These are phyloP conservation scores for Fusarium cicatricum DNA, from an alignment of 2,329 filamentous ascomycete genomes.

Conservation along the genomic window DNA sequence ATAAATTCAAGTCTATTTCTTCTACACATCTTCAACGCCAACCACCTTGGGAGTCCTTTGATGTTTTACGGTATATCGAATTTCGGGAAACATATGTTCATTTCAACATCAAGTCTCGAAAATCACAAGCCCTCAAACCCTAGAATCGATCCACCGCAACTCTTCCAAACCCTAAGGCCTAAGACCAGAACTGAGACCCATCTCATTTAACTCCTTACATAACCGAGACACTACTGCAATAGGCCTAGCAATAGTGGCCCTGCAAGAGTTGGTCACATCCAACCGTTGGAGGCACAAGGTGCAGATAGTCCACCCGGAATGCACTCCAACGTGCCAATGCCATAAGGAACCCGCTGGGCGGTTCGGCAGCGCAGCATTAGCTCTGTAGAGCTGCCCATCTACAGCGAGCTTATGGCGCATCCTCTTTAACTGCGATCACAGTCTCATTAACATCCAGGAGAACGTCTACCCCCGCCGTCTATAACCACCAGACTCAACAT, in stretches of 20 bases:
- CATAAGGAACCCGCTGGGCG: constrained; percentile 30
- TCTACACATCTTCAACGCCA: not conserved
- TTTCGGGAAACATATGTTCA: too few species aligned
- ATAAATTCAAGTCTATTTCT: constrained; percentile 27
- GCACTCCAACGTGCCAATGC: constrained; percentile 25
- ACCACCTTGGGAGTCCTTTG: too few species aligned
- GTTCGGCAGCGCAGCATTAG: constrained; percentile 34
- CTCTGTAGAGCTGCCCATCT: constrained; percentile 15
- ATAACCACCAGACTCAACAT: constrained; percentile 33
- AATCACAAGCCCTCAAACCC: constrained; percentile 16
- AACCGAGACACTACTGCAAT: constrained; percentile 30
- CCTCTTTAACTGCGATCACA: constrained; percentile 24
- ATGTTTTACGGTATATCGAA: too few species aligned
- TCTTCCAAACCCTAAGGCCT: constrained; percentile 30
- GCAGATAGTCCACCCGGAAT: constrained; percentile 27
- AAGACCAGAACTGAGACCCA: constrained; percentile 20
- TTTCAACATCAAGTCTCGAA: too few species aligned
- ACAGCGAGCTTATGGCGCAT: constrained; percentile 26
- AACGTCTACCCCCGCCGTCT: not conserved
- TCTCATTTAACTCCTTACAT: constrained; percentile 10
- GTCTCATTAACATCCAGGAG: not conserved
- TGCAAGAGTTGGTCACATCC: constrained; percentile 26
- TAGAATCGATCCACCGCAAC: constrained; percentile 31
- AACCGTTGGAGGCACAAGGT: constrained; percentile 31
- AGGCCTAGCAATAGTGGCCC: constrained; percentile 27